These are phyloP conservation scores for Gaeumannomyces sp. DNA, from an alignment of 2,329 filamentous ascomycete species.

Conservation along the genomic window DNA sequence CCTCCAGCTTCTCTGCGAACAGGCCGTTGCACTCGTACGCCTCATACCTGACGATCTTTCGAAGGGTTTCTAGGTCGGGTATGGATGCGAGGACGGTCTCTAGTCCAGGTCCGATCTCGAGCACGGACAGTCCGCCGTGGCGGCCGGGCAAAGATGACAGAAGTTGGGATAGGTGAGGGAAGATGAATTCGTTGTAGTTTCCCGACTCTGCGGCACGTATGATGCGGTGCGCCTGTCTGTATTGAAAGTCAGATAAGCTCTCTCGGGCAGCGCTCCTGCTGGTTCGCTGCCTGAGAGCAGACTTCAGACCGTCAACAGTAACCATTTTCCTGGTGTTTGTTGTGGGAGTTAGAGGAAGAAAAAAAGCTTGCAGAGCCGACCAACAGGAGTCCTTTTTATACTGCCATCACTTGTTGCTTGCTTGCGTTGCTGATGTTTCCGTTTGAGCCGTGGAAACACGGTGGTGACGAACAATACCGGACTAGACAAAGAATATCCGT, in stretches of 20 bases:
- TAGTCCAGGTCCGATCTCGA: constrained; percentile 55
- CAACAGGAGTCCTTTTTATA: no score
- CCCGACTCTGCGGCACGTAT: constrained; percentile 26
- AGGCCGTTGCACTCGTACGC: constrained; percentile 47
- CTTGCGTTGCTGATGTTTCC: no score
- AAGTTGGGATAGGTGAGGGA: constrained; percentile 39
- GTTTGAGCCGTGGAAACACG: no score
- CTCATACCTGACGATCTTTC: constrained; percentile 40
- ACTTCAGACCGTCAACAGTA: constrained; percentile 37
- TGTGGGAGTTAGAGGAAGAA: no score
- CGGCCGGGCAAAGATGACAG: constrained; percentile 35
- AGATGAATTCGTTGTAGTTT: constrained; percentile 44
- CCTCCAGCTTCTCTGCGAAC: constrained; percentile 37
- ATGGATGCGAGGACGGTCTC: constrained; percentile 46
- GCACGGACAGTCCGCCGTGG: constrained; percentile 38
- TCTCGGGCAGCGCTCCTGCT: constrained; percentile 19
- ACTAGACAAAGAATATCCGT: no score
- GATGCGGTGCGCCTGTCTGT: constrained; percentile 40
- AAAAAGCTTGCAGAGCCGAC: no score
- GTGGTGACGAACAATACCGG: no score
- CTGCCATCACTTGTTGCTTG: no score
- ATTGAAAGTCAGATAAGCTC: constrained; percentile 40
- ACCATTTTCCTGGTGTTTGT: constrained; percentile 25
- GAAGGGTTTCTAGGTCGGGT: constrained; percentile 30
- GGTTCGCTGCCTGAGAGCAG: constrained; percentile 26